Percentiles rank a stretch among this genome's conserved stretches.
These are phyloP conservation scores for Starmerella ratchasimensis DNA, from an alignment of 805 yeast species.

Conservation along the genomic window DNA sequence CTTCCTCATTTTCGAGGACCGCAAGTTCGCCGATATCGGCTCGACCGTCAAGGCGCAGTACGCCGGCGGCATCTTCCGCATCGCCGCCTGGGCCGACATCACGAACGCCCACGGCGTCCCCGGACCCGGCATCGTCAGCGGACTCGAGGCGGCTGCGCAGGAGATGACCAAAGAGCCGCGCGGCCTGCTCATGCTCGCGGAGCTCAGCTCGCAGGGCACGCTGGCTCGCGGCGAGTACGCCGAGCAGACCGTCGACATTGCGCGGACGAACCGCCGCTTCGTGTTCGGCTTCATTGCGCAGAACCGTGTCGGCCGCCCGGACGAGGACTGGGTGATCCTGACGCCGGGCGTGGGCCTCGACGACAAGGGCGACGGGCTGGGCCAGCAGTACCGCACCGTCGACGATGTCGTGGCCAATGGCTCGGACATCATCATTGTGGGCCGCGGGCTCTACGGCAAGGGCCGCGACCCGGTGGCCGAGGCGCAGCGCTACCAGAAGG, in stretches of 20 bases:
- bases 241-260: constrained; percentile 73
- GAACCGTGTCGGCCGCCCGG: constrained; percentile 58
- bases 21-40: constrained; percentile 97
- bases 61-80: constrained; percentile 74
- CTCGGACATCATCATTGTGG: constrained; percentile 94
- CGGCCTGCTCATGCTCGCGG: constrained; percentile 90
- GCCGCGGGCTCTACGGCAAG: constrained; percentile 88
- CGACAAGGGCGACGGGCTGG: constrained; percentile 88
- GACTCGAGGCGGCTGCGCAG: constrained; percentile 64
- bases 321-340: constrained; percentile 86
- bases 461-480: constrained; percentile 84
- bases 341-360: constrained; percentile 98
- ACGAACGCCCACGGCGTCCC: constrained; percentile 97
- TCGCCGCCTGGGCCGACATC: constrained; percentile 90
- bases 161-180: constrained; percentile 52
- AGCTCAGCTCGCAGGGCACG: constrained; percentile 85
- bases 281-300: constrained; percentile 97
- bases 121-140: constrained; percentile 84
- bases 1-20: constrained; percentile 87
- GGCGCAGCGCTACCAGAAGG: constrained; percentile 75
- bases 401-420: constrained; percentile 71
- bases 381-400: constrained; percentile 94
- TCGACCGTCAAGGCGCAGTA: constrained; percentile 93
- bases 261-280: constrained; percentile 72
- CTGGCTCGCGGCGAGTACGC: constrained; percentile 90